Base-by-base conservation (phyloP, 2,329 filamentous ascomycete species). In the Penicillium sp. region DNA sequence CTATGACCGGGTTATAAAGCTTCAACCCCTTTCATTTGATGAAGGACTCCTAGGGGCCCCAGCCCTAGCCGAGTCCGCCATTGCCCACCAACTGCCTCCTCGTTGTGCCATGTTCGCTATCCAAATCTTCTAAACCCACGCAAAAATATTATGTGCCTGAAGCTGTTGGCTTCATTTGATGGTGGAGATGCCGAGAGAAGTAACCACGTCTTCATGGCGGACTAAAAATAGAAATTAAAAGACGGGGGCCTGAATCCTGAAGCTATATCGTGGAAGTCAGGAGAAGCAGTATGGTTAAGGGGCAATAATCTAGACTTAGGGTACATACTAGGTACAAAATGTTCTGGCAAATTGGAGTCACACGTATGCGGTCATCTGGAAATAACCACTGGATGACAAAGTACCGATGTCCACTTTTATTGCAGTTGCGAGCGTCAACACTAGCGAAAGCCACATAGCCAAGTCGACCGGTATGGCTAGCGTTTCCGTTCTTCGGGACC, bases 381-480 rank as follows among this genome's bases (percentile, higher is more conserved):
- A 16, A 36, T 18, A 36, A 18, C 18, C 16, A 39, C 18, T 12
- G 18, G 36, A 21, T 12, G 18, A 26, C 15, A 33, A 24, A n/a
- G 16, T 28, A 39, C 29, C n/a, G 36, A 28, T 29, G 42, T 18
- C 18, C 24, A 23, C 18, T 33, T 31, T 31, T 29, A 31, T 13
- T 43, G 33, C 47, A 43, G 28, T 49, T 23, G 10, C 29, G 26
- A 49, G 47, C 28, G 33, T 46, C 45, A 28, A 28, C 55, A 53
- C 52, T 58, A 56, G 42, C 45, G 45, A 56, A 56, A 57, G 46
- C 52, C 54, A 51, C 49, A 28, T 28, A 44, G 18, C 42, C 38
- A n/a, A 47, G 46, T 56, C 51, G 42, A 49, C 45, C 34, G 54
- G 46, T 24, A 52, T 50, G 47, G 47, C 45, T 54, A 56, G 51